Evolutionary conservation across 2,329 filamentous ascomycete genomes (phyloP).

Genomic region (Ceratocystis smalleyi): DNA sequence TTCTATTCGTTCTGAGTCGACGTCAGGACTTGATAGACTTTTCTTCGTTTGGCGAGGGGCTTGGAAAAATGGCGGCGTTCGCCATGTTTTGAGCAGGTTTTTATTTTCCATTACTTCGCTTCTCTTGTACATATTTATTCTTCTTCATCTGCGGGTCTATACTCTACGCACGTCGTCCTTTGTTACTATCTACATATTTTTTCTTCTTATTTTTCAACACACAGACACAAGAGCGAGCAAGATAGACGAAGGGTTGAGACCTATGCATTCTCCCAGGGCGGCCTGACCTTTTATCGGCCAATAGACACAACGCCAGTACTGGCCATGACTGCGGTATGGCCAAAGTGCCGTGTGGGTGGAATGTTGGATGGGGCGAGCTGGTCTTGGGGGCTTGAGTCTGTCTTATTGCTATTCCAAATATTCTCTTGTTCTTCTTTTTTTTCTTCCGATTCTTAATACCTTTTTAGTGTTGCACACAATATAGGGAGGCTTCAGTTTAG

Average conservation of each 20-base stretch:
- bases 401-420: background rate
- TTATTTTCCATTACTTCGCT: conserved; percentile 9
- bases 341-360: background rate
- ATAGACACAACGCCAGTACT: too few relatives aligned
- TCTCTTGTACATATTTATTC: conserved; percentile 7
- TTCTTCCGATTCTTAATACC: background rate
- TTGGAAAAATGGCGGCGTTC: background rate
- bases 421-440: background rate
- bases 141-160: background rate
- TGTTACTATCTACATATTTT: conserved; percentile 1
- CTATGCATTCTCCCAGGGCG: too few relatives aligned
- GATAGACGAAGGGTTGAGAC: background rate
- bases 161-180: background rate
- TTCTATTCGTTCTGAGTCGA: background rate
- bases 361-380: background rate
- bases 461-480: background rate
- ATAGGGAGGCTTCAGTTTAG: too few relatives aligned
- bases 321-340: too few relatives aligned
- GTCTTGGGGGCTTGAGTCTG: background rate
- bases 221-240: background rate
- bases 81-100: background rate
- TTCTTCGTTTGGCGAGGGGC: background rate
- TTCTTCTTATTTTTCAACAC: background rate
- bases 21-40: background rate
- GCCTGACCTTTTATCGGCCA: background rate